Conservation (phyloP, 805 yeast genomes). For the Sugiyamaella mastotermitis region DNA sequence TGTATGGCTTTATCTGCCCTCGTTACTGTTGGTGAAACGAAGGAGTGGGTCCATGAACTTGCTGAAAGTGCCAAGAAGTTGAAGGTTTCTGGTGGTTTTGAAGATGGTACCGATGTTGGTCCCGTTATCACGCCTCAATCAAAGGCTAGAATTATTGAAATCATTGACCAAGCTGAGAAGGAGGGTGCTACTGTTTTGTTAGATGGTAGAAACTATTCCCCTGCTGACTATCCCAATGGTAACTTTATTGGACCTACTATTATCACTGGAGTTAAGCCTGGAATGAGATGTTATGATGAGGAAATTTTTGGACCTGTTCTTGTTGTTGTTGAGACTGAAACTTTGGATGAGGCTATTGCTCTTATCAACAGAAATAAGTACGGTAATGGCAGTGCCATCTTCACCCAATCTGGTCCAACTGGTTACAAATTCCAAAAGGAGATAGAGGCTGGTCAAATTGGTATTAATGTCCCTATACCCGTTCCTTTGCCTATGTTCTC, state of each 20-base stretch:
- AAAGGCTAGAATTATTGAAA: slow-evolving; percentile 46
- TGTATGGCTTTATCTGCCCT: slow-evolving; percentile 74
- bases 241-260: slow-evolving; percentile 72
- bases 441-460: slow-evolving; percentile 70
- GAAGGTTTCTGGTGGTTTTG: slow-evolving; percentile 62
- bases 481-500: slow-evolving; percentile 80
- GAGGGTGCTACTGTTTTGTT: slow-evolving; percentile 58
- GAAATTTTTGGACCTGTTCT: slow-evolving; percentile 77
- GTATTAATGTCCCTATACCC: slow-evolving; percentile 73
- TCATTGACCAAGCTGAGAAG: slow-evolving; percentile 51
- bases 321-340: slow-evolving; percentile 52
- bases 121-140: slow-evolving; percentile 64
- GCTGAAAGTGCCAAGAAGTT: slow-evolving; percentile 51
- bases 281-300: slow-evolving; percentile 66
- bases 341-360: slow-evolving; percentile 62
- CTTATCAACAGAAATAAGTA: slow-evolving; percentile 56
- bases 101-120: slow-evolving; percentile 56
- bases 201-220: slow-evolving; percentile 53
- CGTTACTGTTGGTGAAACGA: slow-evolving; percentile 63
- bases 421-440: slow-evolving; percentile 64
- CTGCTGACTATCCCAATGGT: slow-evolving; percentile 49
- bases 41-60: slow-evolving; percentile 57
- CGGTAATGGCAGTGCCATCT: slow-evolving; percentile 68
- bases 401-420: slow-evolving; percentile 63
- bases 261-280: slow-evolving; percentile 54